These are phyloP conservation scores for Ziziphus jujuba DNA, from an alignment of 306 rosid species.

Conservation along the genomic window DNA sequence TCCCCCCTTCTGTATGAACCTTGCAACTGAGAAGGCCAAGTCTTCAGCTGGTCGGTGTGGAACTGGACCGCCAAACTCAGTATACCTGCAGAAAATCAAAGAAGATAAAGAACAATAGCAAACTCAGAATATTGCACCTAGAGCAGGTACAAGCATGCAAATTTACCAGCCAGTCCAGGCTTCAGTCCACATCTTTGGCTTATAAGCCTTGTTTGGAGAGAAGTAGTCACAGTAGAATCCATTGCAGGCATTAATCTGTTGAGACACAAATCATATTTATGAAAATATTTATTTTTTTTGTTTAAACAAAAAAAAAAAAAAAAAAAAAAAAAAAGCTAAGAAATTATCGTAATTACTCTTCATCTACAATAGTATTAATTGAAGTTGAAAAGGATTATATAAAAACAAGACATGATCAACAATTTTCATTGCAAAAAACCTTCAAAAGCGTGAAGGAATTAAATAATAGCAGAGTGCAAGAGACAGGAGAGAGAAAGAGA, in stretches of 20 bases:
- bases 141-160: constrained; percentile 14
- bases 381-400: constrained; percentile 19
- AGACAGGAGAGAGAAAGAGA: constrained; percentile 20
- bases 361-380: background rate
- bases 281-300: too few relatives aligned
- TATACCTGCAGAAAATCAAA: constrained; percentile 57
- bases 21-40: constrained; percentile 90
- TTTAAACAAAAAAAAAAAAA: constrained; percentile 24
- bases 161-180: constrained; percentile 97
- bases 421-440: constrained; percentile 20
- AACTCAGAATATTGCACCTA: constrained; percentile 15
- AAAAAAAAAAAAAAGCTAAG: background rate
- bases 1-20: constrained; percentile 94
- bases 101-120: background rate
- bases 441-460: constrained; percentile 19
- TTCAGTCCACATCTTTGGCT: constrained; percentile 99
- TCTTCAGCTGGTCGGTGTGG: constrained; percentile 94
- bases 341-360: constrained; percentile 3
- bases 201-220: constrained; percentile 89
- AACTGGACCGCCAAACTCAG: constrained; percentile 93
- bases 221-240: constrained; percentile 97
- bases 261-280: background rate
- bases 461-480: constrained; percentile 12
- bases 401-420: constrained; percentile 15
- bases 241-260: constrained; percentile 91